These are phyloP conservation scores for Conticribra weissflogii DNA, from an alignment of 108 stramenopile species.

Conservation along the genomic window DNA sequence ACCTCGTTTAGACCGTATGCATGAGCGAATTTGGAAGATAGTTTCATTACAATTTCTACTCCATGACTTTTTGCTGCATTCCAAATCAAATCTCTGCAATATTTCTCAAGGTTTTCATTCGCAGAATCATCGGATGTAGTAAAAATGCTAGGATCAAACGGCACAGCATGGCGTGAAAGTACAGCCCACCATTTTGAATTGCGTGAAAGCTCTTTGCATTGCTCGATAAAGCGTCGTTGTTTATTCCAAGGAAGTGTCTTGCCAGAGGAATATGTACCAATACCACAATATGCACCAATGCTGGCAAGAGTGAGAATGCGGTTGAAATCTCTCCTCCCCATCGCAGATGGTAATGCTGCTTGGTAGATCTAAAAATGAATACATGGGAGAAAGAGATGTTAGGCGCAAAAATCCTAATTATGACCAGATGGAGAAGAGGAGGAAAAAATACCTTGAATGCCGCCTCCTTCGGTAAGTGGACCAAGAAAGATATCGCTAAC, in stretches of 20 bases:
- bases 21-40: constrained; percentile 38
- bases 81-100: constrained; percentile 40
- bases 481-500: constrained; percentile 67
- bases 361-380: constrained; percentile 58
- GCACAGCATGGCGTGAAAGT: constrained; percentile 51
- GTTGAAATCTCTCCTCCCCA: constrained; percentile 71
- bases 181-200: constrained; percentile 77
- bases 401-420: too few relatives aligned
- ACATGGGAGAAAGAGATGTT: too few relatives aligned
- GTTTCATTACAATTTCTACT: constrained; percentile 17
- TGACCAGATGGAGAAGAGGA: too few relatives aligned
- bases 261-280: constrained; percentile 36
- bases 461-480: constrained; percentile 64
- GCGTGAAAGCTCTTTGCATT: constrained; percentile 61
- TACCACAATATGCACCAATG: constrained; percentile 67
- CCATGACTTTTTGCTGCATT: constrained; percentile 30
- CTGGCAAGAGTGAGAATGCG: constrained; percentile 66
- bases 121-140: constrained; percentile 48
- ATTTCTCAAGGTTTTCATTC: constrained; percentile 23
- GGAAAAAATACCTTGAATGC: constrained; percentile 68
- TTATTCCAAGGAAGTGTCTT: constrained; percentile 60
- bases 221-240: constrained; percentile 68
- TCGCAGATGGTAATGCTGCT: constrained; percentile 78
- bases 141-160: constrained; percentile 68
- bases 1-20: constrained; percentile 29